Evolutionary conservation across 805 yeast genomes (phyloP), one percentile per base, ranked within the genome.

Genomic region (Zygosaccharomyces kombuchaensis): DNA sequence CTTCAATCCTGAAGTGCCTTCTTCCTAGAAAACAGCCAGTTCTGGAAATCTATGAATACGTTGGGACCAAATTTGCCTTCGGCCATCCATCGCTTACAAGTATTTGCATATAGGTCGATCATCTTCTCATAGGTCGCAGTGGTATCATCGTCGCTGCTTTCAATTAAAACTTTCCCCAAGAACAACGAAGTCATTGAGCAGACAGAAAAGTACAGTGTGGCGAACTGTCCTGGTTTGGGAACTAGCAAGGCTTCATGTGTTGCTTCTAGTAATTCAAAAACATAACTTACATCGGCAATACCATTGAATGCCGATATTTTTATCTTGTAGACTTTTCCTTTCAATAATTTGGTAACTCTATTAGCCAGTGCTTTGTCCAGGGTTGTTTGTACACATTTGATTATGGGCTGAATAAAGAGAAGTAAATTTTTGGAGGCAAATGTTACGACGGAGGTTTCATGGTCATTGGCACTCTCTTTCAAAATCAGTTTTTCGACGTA

Each of bases 11-110:
- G 34, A 21, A 34, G 23, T 30, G 46, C 30, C 40, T 62, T 46
- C 50, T 76, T 72, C 56, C 75, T 74, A n/a, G 84, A 69, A 51
- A 73, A 74, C 36, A 84, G 60, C 90, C 93, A 90, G 66, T 88
- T 88, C 58, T 85, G 75, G 50, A 87, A 78, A 56, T 89, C 96
- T 53, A 80, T 75, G 60, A 85, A 88, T 57, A 86, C 23, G 32
- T 48, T 56, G 3, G 55, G 42, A n/a, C 58, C 56, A 43, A 57
- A 60, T 46, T 58, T 62, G 25, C 62, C 59, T 32, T 47, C 34
- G 7, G 17, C 12, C 39, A 81, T 74, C 96, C 96, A 89, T 14
- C 58, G 55, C 52, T 78, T 76, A 63, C 87, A 55, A 9, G 84
- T 67, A 0, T 60, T 63, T 4, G 76, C 56, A 64, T 89, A 89